These are phyloP conservation scores for Aspergillus haitiensis DNA, from an alignment of 495 filamentous ascomycete species.

Conservation along the genomic window DNA sequence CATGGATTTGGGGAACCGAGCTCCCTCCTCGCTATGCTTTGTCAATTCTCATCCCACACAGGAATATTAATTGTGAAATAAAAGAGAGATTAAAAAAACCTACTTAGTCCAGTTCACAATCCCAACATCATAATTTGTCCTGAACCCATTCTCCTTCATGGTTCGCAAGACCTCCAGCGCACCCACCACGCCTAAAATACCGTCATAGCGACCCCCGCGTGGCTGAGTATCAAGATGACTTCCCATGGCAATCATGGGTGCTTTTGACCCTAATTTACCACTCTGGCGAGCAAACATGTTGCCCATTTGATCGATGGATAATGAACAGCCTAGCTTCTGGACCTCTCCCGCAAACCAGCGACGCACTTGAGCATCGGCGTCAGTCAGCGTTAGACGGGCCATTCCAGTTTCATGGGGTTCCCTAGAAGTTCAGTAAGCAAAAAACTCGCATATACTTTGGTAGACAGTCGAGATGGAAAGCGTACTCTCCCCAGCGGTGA, in stretches of 20 bases:
- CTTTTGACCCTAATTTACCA: conserved; percentile 44
- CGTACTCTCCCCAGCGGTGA: conserved; percentile 38
- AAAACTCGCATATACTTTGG: not conserved
- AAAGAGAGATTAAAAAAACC: not conserved
- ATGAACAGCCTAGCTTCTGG: conserved; percentile 58
- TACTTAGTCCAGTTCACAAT: conserved; percentile 72
- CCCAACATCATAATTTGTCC: conserved; percentile 64
- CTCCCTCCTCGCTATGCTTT: conserved; percentile 62
- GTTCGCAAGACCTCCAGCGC: conserved; percentile 67
- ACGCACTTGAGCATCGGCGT: conserved; percentile 65
- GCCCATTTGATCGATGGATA: conserved; percentile 61
- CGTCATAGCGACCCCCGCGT: conserved; percentile 69
- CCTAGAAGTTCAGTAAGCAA: conserved; percentile 15
- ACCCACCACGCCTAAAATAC: conserved; percentile 67
- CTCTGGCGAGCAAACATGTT: conserved; percentile 69
- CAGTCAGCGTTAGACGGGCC: conserved; percentile 62
- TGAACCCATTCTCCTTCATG: conserved; percentile 61
- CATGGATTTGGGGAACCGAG: conserved; percentile 77
- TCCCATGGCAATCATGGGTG: conserved; percentile 47
- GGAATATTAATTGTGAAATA: too few species aligned
- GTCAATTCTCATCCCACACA: too few species aligned
- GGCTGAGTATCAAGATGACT: conserved; percentile 62
- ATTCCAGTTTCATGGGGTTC: conserved; percentile 53
- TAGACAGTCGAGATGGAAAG: not conserved
- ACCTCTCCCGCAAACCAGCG: conserved; percentile 70